Percentiles rank a stretch among this genome's conserved stretches.
These are phyloP conservation scores for Mycena olivaceomarginata DNA, from an alignment of 768 basidiomycete species.

Conservation along the genomic window DNA sequence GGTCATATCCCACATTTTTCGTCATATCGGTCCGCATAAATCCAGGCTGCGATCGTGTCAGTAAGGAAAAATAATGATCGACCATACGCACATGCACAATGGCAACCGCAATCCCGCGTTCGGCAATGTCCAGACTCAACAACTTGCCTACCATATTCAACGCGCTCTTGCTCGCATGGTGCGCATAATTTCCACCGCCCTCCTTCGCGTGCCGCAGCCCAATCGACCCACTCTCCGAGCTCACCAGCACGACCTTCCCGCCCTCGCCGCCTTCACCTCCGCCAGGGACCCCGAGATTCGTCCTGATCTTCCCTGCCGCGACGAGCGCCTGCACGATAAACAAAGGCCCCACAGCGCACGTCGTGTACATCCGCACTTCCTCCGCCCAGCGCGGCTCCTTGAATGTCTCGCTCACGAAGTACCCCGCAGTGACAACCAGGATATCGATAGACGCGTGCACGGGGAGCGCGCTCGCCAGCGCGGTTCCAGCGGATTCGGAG, in stretches of 20 bases:
- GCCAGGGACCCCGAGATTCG: not conserved
- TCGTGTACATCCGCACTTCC: slow-evolving; percentile 67
- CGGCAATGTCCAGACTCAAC: slow-evolving; percentile 60
- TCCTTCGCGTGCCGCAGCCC: slow-evolving; percentile 63
- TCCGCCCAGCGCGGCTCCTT: slow-evolving; percentile 60
- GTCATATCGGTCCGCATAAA: slow-evolving; percentile 71
- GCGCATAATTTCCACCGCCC: slow-evolving; percentile 69
- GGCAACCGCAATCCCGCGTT: slow-evolving; percentile 60
- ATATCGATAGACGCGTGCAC: slow-evolving; percentile 52
- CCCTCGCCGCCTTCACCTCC: slow-evolving; percentile 10
- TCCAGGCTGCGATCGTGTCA: slow-evolving; percentile 57
- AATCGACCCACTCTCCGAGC: slow-evolving; percentile 68
- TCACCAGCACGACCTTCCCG: slow-evolving; percentile 63
- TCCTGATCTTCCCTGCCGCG: slow-evolving; percentile 33
- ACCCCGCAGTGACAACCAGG: slow-evolving; percentile 61
- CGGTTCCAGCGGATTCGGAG: slow-evolving; percentile 56
- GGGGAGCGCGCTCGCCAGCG: slow-evolving; percentile 57
- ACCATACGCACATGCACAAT: slow-evolving; percentile 64
- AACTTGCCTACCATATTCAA: slow-evolving; percentile 69
- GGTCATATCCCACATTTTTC: slow-evolving; percentile 64
- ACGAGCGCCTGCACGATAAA: slow-evolving; percentile 53
- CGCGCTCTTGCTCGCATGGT: slow-evolving; percentile 69
- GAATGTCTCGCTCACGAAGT: slow-evolving; percentile 53
- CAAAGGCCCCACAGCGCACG: slow-evolving; percentile 64
- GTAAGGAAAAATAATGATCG: not conserved